Evolutionary conservation across 2,329 filamentous ascomycete genomes (phyloP).

Genomic region (Sporothrix curviconia): DNA sequence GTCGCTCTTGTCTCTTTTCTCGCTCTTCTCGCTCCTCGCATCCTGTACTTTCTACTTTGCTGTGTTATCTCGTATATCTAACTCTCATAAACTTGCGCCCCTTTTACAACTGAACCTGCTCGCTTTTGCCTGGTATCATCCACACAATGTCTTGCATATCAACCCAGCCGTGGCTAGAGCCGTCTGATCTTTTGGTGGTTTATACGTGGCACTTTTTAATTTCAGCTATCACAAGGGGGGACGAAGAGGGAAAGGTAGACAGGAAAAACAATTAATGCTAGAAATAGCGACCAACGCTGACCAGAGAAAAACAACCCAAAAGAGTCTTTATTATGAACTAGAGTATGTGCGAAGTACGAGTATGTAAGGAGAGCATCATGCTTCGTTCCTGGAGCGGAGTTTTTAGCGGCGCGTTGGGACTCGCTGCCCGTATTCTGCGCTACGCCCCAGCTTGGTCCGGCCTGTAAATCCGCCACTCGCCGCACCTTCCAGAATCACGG

Average conservation of each 20-base stretch:
- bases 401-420: background rate
- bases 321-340: too few relatives aligned
- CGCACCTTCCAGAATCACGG: conserved; percentile 6
- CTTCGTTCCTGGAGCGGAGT: too few relatives aligned
- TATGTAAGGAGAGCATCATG: too few relatives aligned
- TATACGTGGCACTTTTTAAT: background rate
- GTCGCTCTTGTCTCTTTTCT: background rate
- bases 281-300: too few relatives aligned
- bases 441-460: too few relatives aligned
- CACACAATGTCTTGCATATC: background rate
- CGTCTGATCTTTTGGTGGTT: too few relatives aligned
- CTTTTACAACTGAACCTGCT: background rate
- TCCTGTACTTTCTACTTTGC: conserved; percentile 6
- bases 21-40: background rate
- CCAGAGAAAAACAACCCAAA: too few relatives aligned
- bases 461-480: conserved; percentile 1
- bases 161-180: too few relatives aligned
- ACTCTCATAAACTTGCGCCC: conserved; percentile 8
- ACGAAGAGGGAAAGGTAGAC: background rate
- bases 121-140: background rate
- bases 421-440: background rate
- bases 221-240: too few relatives aligned
- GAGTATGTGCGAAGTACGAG: too few relatives aligned
- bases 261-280: background rate
- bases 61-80: background rate